Conservation (phyloP, 2,329 filamentous ascomycete genomes). For the Diplodia intermedia region DNA sequence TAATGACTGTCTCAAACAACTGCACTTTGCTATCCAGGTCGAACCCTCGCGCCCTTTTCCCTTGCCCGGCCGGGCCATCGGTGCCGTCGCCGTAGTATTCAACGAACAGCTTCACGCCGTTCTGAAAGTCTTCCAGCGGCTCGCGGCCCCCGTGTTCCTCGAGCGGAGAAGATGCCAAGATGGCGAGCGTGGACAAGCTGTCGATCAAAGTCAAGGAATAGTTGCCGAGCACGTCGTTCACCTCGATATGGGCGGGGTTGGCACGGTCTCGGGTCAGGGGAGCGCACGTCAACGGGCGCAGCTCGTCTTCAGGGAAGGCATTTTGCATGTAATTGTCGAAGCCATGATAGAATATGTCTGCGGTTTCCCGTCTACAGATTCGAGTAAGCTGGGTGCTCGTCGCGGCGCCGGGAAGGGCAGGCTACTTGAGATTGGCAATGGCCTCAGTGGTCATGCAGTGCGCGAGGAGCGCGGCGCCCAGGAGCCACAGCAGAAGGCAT, state of each 20-base stretch:
- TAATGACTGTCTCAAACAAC: slow-evolving; percentile 97
- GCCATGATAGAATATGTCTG: slow-evolving; percentile 93
- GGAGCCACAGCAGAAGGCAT: slow-evolving; percentile 45
- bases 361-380: slow-evolving; percentile 52
- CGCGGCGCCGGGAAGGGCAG: not conserved
- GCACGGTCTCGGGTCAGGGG: slow-evolving; percentile 83
- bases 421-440: slow-evolving; percentile 48
- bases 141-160: slow-evolving; percentile 60
- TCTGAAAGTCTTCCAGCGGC: slow-evolving; percentile 70
- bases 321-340: slow-evolving; percentile 93
- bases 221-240: slow-evolving; percentile 96
- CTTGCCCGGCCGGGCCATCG: slow-evolving; percentile 70
- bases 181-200: slow-evolving; percentile 90
- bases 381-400: slow-evolving; percentile 2
- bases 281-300: slow-evolving; percentile 83
- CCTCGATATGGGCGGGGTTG: slow-evolving; percentile 79
- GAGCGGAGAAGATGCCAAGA: slow-evolving; percentile 78
- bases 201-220: slow-evolving; percentile 96
- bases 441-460: slow-evolving; percentile 56
- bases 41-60: slow-evolving; percentile 78
- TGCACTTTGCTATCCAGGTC: slow-evolving; percentile 98
- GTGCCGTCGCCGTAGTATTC: slow-evolving; percentile 86
- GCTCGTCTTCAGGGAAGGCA: slow-evolving; percentile 95
- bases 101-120: slow-evolving; percentile 77
- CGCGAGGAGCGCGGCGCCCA: slow-evolving; percentile 42